Conservation (phyloP, 306 rosid species). For the Potentilla sterilis region DNA sequence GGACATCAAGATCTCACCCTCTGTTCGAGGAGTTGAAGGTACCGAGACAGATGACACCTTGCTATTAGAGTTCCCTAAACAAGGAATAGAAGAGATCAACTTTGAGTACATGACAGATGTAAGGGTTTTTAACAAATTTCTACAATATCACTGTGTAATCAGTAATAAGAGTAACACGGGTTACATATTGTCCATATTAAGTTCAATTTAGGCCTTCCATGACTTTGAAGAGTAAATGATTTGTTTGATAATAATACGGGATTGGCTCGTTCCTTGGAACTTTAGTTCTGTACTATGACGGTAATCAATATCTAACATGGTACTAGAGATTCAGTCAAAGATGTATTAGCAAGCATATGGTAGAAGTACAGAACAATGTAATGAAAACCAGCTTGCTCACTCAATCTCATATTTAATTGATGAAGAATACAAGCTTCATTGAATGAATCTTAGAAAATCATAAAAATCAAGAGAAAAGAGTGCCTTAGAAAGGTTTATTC, state of each 20-base stretch:
- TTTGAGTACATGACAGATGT: neutral
- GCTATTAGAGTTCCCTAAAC: constrained; percentile 58
- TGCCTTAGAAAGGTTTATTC: neutral
- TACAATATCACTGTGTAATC: neutral
- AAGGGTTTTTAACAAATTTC: neutral
- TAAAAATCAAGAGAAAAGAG: neutral
- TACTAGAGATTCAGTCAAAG: neutral
- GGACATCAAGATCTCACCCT: constrained; percentile 86
- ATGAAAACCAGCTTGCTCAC: neutral
- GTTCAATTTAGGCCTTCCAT: neutral
- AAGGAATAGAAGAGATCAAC: constrained; percentile 17
- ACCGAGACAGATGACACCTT: constrained; percentile 47
- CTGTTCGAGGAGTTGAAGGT: constrained; percentile 78
- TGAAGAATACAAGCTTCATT: constrained; percentile 1
- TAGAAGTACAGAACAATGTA: neutral
- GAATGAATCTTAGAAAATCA: constrained; percentile 1
- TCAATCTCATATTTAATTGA: neutral
- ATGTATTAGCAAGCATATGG: neutral
- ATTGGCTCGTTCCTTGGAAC: neutral
- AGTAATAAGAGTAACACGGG: neutral
- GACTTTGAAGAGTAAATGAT: neutral
- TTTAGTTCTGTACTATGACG: neutral
- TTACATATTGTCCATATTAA: neutral
- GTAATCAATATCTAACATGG: neutral
- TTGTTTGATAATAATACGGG: neutral